Evolutionary conservation across 2,329 filamentous ascomycete genomes (phyloP), one percentile per base, ranked within the genome.

Genomic region (Blastomyces gilchristii): DNA sequence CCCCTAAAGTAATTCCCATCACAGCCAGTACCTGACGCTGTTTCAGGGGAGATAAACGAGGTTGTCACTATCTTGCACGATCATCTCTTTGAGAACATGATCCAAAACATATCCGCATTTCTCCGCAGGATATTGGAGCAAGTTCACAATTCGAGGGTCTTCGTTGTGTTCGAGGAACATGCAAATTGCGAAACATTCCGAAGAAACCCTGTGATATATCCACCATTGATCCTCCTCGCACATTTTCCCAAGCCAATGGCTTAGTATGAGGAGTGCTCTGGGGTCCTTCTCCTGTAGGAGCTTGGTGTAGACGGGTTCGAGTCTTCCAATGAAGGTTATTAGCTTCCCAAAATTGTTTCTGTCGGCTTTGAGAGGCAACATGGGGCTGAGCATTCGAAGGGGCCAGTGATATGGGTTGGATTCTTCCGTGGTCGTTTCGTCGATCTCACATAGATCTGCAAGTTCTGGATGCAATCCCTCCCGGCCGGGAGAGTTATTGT

Each of bases 181-280:
- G 62, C 73, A 75, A 11, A 76, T 74, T 41, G 74, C 75, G 8
- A 68, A 66, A 62, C 73, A 75, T 63, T 76, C 74, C 2, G 73
- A 72, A 1, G 68, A 65, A 2, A 70, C 69, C 47, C 74, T 65
- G 37, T 66, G 66, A 39, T 71, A 67, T 37, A 72, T 64, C 73
- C 73, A 76, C 68, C 69, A 73, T n/a, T 70, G 47, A 16, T 67
- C 64, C 53, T 65, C 60, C 47, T 63, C 67, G 34, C 66, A 69
- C 68, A 73, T 68, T 37, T 72, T 68, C 6, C 67, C 72, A 62
- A 75, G 66, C 74, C 74, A 76, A 68, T 71, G 71, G 43, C 68
- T 69, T 18, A 76, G 64, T 47, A 76, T 65, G 4, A 76, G 62
- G 54, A 75, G 53, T 14, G 73, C 74, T 2, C 69, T 69, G 3